Evolutionary conservation across 371 early-diverging fungal genomes (phyloP).

Genomic region (Syncephalis fuscata): DNA sequence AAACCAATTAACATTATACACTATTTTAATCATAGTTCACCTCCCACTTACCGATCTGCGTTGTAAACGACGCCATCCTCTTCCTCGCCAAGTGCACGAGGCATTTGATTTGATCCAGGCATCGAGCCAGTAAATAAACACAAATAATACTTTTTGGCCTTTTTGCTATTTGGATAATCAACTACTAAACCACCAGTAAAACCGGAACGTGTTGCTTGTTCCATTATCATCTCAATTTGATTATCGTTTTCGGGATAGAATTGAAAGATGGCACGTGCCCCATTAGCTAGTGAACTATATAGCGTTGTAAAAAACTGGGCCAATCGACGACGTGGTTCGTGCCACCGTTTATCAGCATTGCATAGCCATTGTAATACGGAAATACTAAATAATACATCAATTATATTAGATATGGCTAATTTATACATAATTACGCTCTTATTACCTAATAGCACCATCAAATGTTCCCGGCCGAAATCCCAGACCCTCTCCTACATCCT

Average conservation of each 20-base stretch:
- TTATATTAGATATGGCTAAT: not conserved
- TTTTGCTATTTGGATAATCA: constrained; percentile 94
- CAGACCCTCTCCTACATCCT: constrained; percentile 94
- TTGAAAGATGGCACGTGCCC: constrained; percentile 94
- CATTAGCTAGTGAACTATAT: constrained; percentile 72
- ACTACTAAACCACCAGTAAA: constrained; percentile 95
- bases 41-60: constrained; percentile 9
- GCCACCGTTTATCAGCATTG: constrained; percentile 81
- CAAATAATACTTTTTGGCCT: constrained; percentile 92
- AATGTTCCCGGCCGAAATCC: constrained; percentile 93
- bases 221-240: constrained; percentile 88
- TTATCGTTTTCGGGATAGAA: constrained; percentile 96
- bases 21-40: not conserved
- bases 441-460: constrained; percentile 87
- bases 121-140: constrained; percentile 81
- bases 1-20: too few relatives aligned
- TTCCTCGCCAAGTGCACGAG: constrained; percentile 60
- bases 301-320: constrained; percentile 85
- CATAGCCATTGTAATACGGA: constrained; percentile 99
- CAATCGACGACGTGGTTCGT: constrained; percentile 72
- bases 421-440: not conserved
- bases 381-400: constrained; percentile 31
- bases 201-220: constrained; percentile 76
- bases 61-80: constrained; percentile 22
- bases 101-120: constrained; percentile 40